Percentiles rank a stretch among this genome's conserved stretches.
These are phyloP conservation scores for Mikania micrantha DNA, from an alignment of 129 eudicot species.

Conservation along the genomic window DNA sequence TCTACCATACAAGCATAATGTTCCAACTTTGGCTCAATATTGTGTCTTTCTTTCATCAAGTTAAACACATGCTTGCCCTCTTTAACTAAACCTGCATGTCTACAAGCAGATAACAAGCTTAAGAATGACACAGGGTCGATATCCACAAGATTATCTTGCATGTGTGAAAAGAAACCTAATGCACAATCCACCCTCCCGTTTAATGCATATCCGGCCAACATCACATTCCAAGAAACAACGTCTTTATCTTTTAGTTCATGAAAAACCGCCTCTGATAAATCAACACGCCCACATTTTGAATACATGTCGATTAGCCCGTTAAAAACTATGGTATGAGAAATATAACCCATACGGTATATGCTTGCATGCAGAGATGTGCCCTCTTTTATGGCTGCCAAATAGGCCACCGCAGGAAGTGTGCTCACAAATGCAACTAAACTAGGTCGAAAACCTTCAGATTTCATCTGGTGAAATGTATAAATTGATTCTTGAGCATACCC, in stretches of 20 bases:
- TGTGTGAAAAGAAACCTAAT: constrained; percentile 33
- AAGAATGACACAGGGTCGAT: constrained; percentile 58
- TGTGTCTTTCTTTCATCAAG: constrained; percentile 32
- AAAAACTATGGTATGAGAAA: constrained; percentile 27
- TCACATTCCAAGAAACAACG: constrained; percentile 58
- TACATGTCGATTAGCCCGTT: constrained; percentile 69
- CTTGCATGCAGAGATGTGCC: constrained; percentile 47
- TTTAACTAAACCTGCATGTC: constrained; percentile 57
- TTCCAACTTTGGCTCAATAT: constrained; percentile 46
- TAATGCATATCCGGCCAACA: constrained; percentile 57
- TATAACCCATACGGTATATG: constrained; percentile 37
- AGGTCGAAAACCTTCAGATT: constrained; percentile 37
- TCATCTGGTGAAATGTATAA: constrained; percentile 42
- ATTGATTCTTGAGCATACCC: constrained; percentile 41
- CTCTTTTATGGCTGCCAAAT: constrained; percentile 45
- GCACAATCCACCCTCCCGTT: constrained; percentile 53
- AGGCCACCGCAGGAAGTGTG: constrained; percentile 55
- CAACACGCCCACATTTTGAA: constrained; percentile 68
- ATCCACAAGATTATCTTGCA: constrained; percentile 40
- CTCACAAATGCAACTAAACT: constrained; percentile 56
- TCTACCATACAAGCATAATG: constrained; percentile 78
- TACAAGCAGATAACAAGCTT: constrained; percentile 58
- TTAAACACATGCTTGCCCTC: constrained; percentile 45
- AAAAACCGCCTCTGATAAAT: constrained; percentile 38
- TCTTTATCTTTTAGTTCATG: constrained; percentile 43